Evolutionary conservation across 768 basidiomycete species (phyloP).

Genomic region (Mrakia gelida): DNA sequence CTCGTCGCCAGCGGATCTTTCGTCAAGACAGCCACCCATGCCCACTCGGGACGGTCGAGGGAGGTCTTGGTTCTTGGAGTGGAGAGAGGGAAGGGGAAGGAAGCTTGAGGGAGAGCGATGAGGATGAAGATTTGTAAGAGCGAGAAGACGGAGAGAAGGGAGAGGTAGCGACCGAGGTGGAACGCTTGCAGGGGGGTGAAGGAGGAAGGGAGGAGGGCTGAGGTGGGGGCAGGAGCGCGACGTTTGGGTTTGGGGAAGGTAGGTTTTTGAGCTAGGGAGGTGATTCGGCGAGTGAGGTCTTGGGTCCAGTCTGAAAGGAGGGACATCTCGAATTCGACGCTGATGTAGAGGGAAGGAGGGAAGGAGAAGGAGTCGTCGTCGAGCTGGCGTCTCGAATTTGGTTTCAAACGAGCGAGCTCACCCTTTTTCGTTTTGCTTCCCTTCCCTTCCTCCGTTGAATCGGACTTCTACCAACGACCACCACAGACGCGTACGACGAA

Average conservation of each 20-base stretch:
- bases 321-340: neutral
- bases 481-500: neutral
- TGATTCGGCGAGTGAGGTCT: neutral
- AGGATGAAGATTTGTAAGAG: constrained; percentile 62
- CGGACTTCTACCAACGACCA: neutral
- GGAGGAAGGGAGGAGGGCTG: neutral
- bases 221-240: neutral
- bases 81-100: constrained; percentile 44
- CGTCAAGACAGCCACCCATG: constrained; percentile 65
- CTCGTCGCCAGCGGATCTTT: constrained; percentile 57
- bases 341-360: neutral
- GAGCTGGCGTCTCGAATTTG: neutral
- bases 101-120: constrained; percentile 65
- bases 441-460: neutral
- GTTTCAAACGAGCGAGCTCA: neutral
- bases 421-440: neutral
- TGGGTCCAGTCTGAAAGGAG: neutral
- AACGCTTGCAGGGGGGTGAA: constrained; percentile 4
- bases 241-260: constrained; percentile 16
- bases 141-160: constrained; percentile 63
- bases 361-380: neutral
- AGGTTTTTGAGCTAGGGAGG: neutral
- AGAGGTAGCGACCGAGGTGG: constrained; percentile 40
- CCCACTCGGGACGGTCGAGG: constrained; percentile 57
- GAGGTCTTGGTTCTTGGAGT: constrained; percentile 30